Evolutionary conservation across 768 basidiomycete genomes (phyloP).

Genomic region (Mycena venus): DNA sequence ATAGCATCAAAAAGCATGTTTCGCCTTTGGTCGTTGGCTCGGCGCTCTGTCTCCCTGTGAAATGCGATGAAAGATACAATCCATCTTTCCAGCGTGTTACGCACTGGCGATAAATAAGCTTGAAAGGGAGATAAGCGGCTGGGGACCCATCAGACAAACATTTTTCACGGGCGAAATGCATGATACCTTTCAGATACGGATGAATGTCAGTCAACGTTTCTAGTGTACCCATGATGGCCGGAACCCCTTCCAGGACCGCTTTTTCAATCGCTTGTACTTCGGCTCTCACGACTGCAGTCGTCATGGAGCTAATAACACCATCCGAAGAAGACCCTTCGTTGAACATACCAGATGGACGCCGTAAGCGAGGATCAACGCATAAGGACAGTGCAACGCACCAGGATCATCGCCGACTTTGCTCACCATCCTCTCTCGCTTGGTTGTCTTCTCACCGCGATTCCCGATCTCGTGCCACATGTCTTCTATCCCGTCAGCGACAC

Average conservation of each 20-base stretch:
- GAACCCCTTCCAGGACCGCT: constrained; percentile 18
- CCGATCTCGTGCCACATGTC: too few relatives aligned
- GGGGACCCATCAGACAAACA: neutral
- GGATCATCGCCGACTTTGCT: too few relatives aligned
- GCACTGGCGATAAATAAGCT: constrained; percentile 22
- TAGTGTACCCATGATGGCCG: constrained; percentile 13
- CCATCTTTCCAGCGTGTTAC: neutral
- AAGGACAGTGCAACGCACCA: too few relatives aligned
- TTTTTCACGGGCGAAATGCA: neutral
- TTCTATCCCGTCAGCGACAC: too few relatives aligned
- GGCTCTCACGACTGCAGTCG: neutral
- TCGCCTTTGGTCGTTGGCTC: constrained; percentile 16
- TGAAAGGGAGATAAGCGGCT: constrained; percentile 25
- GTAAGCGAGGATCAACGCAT: too few relatives aligned
- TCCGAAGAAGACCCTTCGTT: constrained; percentile 8
- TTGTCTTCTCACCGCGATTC: too few relatives aligned
- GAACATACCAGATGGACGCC: neutral
- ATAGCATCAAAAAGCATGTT: constrained; percentile 3
- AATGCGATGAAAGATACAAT: neutral
- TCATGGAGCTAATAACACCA: neutral
- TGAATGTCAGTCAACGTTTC: constrained; percentile 10
- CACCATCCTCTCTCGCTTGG: too few relatives aligned
- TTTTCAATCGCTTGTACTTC: neutral
- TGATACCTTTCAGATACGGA: constrained; percentile 19
- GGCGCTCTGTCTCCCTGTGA: constrained; percentile 14